Evolutionary conservation across 2,329 filamentous ascomycete genomes (phyloP).

Genomic region (Zarea fungicola): DNA sequence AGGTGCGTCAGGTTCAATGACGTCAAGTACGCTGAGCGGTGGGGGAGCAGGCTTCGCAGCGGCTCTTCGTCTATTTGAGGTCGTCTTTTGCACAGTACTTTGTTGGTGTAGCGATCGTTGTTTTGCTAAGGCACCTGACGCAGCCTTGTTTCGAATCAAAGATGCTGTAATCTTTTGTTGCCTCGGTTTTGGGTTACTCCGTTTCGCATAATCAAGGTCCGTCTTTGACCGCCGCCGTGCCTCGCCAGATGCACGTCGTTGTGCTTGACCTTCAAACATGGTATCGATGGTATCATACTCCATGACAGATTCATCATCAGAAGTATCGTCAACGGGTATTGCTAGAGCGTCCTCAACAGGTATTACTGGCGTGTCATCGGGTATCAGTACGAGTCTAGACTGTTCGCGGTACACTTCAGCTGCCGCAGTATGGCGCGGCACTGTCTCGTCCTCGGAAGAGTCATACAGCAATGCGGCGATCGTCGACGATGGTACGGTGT

Average conservation of each 20-base stretch:
- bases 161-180: constrained; percentile 9
- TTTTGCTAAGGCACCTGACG: background rate
- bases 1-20: constrained; percentile 48
- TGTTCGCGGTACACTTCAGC: constrained; percentile 24
- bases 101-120: background rate
- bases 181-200: background rate
- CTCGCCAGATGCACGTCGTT: constrained; percentile 24
- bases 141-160: background rate
- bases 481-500: constrained; percentile 22
- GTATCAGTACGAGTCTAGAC: constrained; percentile 20
- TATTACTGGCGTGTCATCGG: constrained; percentile 5
- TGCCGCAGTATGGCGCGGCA: constrained; percentile 17
- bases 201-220: constrained; percentile 12
- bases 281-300: constrained; percentile 49
- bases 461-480: constrained; percentile 38
- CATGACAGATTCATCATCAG: constrained; percentile 32
- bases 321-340: constrained; percentile 12
- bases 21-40: constrained; percentile 56
- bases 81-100: constrained; percentile 6
- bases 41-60: constrained; percentile 28
- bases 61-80: constrained; percentile 12
- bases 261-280: constrained; percentile 43
- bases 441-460: constrained; percentile 36
- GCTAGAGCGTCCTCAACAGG: constrained; percentile 8
- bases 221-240: constrained; percentile 15